Base-by-base conservation (phyloP, 1,284 basidiomycete genomes). In the Macrocystidia cucumis region DNA sequence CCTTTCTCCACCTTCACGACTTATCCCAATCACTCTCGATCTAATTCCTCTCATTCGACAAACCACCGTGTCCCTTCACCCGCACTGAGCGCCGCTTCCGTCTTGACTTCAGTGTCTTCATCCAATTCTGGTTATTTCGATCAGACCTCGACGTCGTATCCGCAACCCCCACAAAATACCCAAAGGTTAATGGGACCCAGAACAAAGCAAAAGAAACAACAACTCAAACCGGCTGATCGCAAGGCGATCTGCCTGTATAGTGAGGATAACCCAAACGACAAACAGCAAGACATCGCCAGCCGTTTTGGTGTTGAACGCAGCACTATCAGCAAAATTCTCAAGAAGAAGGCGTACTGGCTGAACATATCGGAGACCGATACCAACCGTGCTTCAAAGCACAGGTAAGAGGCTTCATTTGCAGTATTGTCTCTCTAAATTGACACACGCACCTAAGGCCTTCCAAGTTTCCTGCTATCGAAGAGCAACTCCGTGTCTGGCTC, bases 291-390 rank as follows among this genome's bases (percentile, higher is more conserved):
- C 49, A 88, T 92, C 47, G 90, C 84, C 1, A 58, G 60, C 8
- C 59, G 63, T 25, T 93, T 83, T 53, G 74, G 75, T 35, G 83
- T 92, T 37, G 91, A 93, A 54, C 78, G 91, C 33, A 91, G 86
- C 57, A 93, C 90, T n/a, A 85, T 93, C 52, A 88, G 83, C 60
- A 92, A 93, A 63, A 92, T 91, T 44, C 68, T 93, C 43, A 92
- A 91, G 54, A 63, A 86, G 50, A 87, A 86, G 58, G 68, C 72
- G 11, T 78, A 78, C 47, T 93, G 90, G 90, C 60, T 91, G 49
- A 74, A 72, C 40, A 70, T 87, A 32, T 61, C 68, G 9, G 69
- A 72, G 35, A 69, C 74, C 43, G 72, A 74, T 40, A 67, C 65
- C 37, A 58, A 72, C 39, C 64, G 69, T 29, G 66, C 77, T 29